Conservation (phyloP, 73 alveolate species). For the Paraurostyla sp. region DNA sequence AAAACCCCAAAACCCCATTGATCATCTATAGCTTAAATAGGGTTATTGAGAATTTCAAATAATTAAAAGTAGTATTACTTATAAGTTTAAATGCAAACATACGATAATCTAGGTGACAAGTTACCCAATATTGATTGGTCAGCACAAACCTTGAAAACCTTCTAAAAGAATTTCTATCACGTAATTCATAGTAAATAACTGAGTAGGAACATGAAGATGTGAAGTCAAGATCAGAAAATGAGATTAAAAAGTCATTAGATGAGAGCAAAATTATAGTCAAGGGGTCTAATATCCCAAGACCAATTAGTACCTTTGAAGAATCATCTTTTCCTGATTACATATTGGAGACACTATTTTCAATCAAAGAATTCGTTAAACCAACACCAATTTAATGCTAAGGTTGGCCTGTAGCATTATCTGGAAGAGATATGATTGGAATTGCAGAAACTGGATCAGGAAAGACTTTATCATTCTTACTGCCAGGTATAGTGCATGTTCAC, state of each 20-base stretch:
- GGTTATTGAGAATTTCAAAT: too few species aligned
- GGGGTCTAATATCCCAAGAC: conserved; percentile 84
- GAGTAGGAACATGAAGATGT: conserved; percentile 76
- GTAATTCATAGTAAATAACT: neutral
- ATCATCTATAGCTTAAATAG: too few species aligned
- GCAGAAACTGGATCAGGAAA: conserved; percentile 95
- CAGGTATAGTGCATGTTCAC: conserved; percentile 85
- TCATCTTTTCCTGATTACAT: conserved; percentile 75
- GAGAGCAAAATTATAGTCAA: conserved; percentile 72
- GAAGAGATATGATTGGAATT: conserved; percentile 87
- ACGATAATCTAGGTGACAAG: neutral
- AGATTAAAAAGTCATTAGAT: conserved; percentile 67
- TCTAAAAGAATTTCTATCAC: neutral
- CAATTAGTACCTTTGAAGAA: conserved; percentile 81
- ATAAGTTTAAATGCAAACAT: conserved; percentile 14
- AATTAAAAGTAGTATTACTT: too few species aligned
- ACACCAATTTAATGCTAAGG: conserved; percentile 82
- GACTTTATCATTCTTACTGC: conserved; percentile 87
- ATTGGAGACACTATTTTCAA: conserved; percentile 63
- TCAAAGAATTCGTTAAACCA: conserved; percentile 72
- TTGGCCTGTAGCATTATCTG: conserved; percentile 86
- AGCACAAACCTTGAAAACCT: neutral
- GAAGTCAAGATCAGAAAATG: conserved; percentile 66
- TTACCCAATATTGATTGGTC: neutral
- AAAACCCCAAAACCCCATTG: too few species aligned